These are phyloP conservation scores for Gaertneriomyces semiglobifer DNA, from an alignment of 192 early-diverging fungal species.

Conservation along the genomic window DNA sequence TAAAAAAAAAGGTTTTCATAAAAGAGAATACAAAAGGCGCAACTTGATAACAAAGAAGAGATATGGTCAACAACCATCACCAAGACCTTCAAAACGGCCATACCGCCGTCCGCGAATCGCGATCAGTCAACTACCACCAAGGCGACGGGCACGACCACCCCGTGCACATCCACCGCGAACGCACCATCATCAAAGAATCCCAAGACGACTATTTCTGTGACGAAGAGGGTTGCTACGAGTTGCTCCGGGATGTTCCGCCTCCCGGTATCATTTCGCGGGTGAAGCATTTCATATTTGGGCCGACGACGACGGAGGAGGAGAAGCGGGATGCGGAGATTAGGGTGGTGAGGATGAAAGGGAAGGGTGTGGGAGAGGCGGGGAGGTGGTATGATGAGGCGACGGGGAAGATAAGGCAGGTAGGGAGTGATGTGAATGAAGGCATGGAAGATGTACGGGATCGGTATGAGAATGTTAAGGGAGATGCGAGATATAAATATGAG, in stretches of 20 bases:
- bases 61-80: background rate
- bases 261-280: conserved; percentile 20
- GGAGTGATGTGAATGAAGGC: no score
- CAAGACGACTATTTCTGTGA: conserved; percentile 18
- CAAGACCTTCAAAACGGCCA: background rate
- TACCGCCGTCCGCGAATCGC: background rate
- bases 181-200: conserved; percentile 20
- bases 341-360: no score
- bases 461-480: no score
- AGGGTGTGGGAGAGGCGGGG: no score
- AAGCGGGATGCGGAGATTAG: no score
- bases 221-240: background rate
- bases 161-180: conserved; percentile 23
- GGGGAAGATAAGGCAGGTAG: no score
- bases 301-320: background rate
- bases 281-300: conserved; percentile 20
- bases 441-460: no score
- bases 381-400: no score
- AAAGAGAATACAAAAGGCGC: no score
- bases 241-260: background rate
- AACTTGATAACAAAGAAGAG: background rate
- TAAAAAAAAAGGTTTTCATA: no score
- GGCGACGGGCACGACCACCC: conserved; percentile 1
- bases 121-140: background rate
- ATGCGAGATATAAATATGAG: no score